These are phyloP conservation scores for Ballota nigra DNA, from an alignment of 257 asterid genomes.

Conservation along the genomic window DNA sequence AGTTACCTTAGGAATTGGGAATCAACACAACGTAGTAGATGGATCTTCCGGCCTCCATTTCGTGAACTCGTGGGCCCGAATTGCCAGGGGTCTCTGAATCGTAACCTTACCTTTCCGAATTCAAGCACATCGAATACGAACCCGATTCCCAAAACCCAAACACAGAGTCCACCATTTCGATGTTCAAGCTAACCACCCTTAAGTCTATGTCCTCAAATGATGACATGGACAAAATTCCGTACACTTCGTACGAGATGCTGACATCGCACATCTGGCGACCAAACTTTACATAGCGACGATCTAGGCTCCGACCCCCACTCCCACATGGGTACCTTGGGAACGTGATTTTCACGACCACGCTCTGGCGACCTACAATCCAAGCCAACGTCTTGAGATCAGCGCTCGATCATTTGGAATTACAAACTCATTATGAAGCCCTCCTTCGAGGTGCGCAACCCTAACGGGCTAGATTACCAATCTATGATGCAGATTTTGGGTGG, in stretches of 20 bases:
- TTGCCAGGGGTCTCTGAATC: slow-evolving; percentile 58
- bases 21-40: slow-evolving; percentile 65
- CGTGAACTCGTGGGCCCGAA: slow-evolving; percentile 68
- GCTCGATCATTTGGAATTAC: slow-evolving; percentile 64
- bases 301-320: slow-evolving; percentile 54
- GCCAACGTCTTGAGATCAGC: slow-evolving; percentile 65
- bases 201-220: slow-evolving; percentile 56
- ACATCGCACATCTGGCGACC: slow-evolving; percentile 69
- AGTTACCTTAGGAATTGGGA: slow-evolving; percentile 61
- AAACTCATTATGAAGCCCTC: slow-evolving; percentile 55
- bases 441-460: slow-evolving; percentile 74
- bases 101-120: slow-evolving; percentile 49
- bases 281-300: slow-evolving; percentile 51
- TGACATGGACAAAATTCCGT: slow-evolving; percentile 33
- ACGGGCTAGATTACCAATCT: slow-evolving; percentile 74
- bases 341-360: slow-evolving; percentile 63
- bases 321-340: slow-evolving; percentile 75
- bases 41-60: slow-evolving; percentile 76
- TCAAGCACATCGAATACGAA: slow-evolving; percentile 56
- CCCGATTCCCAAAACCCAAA: slow-evolving; percentile 31
- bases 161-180: slow-evolving; percentile 36
- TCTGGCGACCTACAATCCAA: slow-evolving; percentile 53
- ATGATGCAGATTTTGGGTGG: slow-evolving; percentile 86
- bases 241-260: slow-evolving; percentile 66
- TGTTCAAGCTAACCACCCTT: slow-evolving; percentile 49